Percentiles rank a stretch among this genome's conserved stretches.
phyloP scores from a whole-genome alignment of 768 basidiomycete genomes.

The Boletus edulis region DNA sequence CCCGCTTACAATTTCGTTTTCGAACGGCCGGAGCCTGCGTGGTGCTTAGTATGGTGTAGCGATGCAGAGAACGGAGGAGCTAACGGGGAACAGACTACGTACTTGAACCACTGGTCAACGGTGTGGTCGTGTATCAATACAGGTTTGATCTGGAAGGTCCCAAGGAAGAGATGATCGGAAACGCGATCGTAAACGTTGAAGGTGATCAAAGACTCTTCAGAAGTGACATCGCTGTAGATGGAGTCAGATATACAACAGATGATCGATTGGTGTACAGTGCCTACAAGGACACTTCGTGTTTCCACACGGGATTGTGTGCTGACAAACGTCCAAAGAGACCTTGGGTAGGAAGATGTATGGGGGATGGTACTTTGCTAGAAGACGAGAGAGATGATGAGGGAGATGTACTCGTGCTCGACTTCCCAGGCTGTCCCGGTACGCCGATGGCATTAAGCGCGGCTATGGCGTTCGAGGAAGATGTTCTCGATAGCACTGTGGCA shows the following conservation, averaged over 20 bases:
- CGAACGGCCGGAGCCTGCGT: conserved; percentile 66
- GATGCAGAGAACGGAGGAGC: conserved; percentile 10
- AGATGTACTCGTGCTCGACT: conserved; percentile 42
- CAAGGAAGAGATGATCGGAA: conserved; percentile 85
- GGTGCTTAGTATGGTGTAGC: conserved; percentile 13
- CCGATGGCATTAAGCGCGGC: conserved; percentile 65
- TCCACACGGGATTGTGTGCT: conserved; percentile 94
- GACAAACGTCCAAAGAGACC: conserved; percentile 63
- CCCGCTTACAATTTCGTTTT: conserved; percentile 82
- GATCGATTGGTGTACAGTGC: conserved; percentile 33
- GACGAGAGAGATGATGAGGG: conserved; percentile 41
- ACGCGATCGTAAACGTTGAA: conserved; percentile 91
- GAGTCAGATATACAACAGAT: conserved; percentile 15
- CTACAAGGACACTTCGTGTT: conserved; percentile 98
- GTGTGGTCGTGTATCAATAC: conserved; percentile 89
- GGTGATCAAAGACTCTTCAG: conserved; percentile 76
- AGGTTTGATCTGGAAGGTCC: conserved; percentile 89
- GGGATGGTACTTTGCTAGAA: conserved; percentile 37
- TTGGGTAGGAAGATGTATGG: conserved; percentile 30
- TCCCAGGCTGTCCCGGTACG: conserved; percentile 43
- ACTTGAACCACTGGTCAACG: conserved; percentile 98
- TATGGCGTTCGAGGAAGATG: conserved; percentile 61
- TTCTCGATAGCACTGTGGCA: conserved; percentile 55
- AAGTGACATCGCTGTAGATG: conserved; percentile 83
- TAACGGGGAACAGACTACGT: conserved; percentile 35